Evolutionary conservation across 2,329 filamentous ascomycete species (phyloP).

Genomic region (Diplocarpon mali): DNA sequence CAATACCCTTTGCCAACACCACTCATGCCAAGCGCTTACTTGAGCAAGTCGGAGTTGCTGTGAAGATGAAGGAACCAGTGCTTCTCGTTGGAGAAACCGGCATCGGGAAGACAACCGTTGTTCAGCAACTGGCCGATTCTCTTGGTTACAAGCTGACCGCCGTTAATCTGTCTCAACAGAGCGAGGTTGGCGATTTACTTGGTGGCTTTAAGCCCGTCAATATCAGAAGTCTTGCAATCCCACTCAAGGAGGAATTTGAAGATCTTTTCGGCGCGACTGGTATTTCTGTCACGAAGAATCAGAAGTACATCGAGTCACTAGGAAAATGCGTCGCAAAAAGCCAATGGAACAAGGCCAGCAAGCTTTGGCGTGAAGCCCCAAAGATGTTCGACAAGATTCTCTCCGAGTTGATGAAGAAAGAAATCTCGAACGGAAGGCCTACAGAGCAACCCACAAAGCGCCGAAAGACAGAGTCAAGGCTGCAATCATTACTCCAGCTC

Average conservation of each 20-base stretch:
- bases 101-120: slow-evolving; percentile 93
- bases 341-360: slow-evolving; percentile 79
- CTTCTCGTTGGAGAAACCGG: slow-evolving; percentile 97
- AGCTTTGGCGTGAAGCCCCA: slow-evolving; percentile 79
- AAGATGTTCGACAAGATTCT: slow-evolving; percentile 73
- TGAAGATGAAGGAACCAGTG: slow-evolving; percentile 77
- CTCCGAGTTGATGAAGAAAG: slow-evolving; percentile 38
- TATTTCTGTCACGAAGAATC: slow-evolving; percentile 80
- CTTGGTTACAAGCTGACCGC: slow-evolving; percentile 80
- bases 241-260: slow-evolving; percentile 88
- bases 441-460: slow-evolving; percentile 59
- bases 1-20: slow-evolving; percentile 75
- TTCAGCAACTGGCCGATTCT: slow-evolving; percentile 80
- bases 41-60: slow-evolving; percentile 76
- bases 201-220: slow-evolving; percentile 97
- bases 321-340: slow-evolving; percentile 68
- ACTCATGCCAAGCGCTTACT: slow-evolving; percentile 73
- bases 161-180: slow-evolving; percentile 96
- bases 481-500: slow-evolving; percentile 49
- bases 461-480: slow-evolving; percentile 52
- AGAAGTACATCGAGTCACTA: slow-evolving; percentile 72
- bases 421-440: slow-evolving; percentile 28
- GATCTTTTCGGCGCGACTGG: slow-evolving; percentile 74
- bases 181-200: slow-evolving; percentile 88
- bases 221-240: slow-evolving; percentile 74